Percentiles rank a stretch among this genome's conserved stretches.
Conservation (phyloP, 805 yeast species). For the Candida suzukii region DNA sequence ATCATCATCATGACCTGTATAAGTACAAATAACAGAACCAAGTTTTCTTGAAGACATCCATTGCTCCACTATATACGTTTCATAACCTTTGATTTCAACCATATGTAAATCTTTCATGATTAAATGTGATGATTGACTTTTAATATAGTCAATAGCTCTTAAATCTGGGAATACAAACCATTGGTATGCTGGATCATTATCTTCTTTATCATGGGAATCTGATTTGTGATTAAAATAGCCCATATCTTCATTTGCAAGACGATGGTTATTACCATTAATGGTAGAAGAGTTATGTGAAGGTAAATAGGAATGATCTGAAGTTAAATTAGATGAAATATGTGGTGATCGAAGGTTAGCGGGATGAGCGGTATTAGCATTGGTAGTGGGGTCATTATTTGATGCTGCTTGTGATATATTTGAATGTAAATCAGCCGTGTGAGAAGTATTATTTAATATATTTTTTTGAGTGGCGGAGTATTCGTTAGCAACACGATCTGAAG, state of each 20-base stretch:
- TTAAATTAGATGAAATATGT: no score
- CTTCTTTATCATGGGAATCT: not conserved
- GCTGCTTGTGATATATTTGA: no score
- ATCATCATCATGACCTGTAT: slow-evolving; percentile 77
- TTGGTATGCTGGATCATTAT: not conserved
- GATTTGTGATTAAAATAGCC: not conserved
- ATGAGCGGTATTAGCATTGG: no score
- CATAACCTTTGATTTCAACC: slow-evolving; percentile 63
- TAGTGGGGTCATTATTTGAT: no score
- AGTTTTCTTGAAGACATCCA: slow-evolving; percentile 76
- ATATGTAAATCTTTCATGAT: slow-evolving; percentile 30
- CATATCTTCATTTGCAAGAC: not conserved
- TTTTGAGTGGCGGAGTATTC: no score
- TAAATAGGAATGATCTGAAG: no score
- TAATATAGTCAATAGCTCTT: slow-evolving; percentile 41
- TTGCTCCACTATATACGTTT: slow-evolving; percentile 87
- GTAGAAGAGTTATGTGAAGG: no score
- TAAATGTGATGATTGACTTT: slow-evolving; percentile 28
- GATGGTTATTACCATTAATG: no score
- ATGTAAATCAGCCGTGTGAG: no score
- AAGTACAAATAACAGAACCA: slow-evolving; percentile 67
- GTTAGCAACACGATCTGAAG: no score
- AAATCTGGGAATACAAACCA: slow-evolving; percentile 47
- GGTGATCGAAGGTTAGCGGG: no score
- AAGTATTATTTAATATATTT: no score